Evolutionary conservation across 2,329 filamentous ascomycete species (phyloP), one percentile per base, ranked within the genome.

Genomic region (Drechslera avenae): DNA sequence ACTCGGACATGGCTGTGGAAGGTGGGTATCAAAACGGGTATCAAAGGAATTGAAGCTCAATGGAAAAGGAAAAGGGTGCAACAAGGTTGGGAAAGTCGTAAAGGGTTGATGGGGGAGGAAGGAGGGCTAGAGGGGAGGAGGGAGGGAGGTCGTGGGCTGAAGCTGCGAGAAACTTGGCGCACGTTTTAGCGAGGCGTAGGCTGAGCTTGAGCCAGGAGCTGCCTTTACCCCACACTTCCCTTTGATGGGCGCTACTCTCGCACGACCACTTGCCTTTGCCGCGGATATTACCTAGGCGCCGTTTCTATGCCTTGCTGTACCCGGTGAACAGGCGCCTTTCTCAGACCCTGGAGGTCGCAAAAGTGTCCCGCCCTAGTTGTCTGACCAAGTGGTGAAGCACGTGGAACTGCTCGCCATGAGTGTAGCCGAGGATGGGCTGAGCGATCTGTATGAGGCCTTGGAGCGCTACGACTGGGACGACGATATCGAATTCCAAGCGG

Each of bases 401-500:
- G 31, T 18, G 36, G 17, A 23, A 10, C 28, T 31, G 33, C 31
- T 23, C 52, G 42, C 54, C 46, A 71, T 69, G 67, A 69, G 64
- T 56, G 57, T 59, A 37, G 44, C 56, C 18, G 61, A 63, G 16
- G 62, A 63, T 39, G 63, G 59, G 37, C 56, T 60, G n/a, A 50
- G 60, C 37, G 59, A 64, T 28, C 56, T 85, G 51, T 89, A 84
- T 69, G 74, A 77, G 50, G 81, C 85, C 54, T 82, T 90, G 42
- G 85, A 88, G 62, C 73, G 75, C 18, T 90, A 90, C 65, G 79
- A 82, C 14, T 91, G 87, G 87, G 79, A 79, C 52, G 81, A 81
- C 54, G 88, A 91, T 72, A 77, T 79, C 43, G 83, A 84, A 57
- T 91, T 90, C 64, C 84, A 89, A 74, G 85, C 81, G 39, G 86